Percentiles rank a stretch among this genome's conserved stretches.
These are phyloP conservation scores for Brassica balearica DNA, from an alignment of 441 rosid genomes.

Conservation along the genomic window DNA sequence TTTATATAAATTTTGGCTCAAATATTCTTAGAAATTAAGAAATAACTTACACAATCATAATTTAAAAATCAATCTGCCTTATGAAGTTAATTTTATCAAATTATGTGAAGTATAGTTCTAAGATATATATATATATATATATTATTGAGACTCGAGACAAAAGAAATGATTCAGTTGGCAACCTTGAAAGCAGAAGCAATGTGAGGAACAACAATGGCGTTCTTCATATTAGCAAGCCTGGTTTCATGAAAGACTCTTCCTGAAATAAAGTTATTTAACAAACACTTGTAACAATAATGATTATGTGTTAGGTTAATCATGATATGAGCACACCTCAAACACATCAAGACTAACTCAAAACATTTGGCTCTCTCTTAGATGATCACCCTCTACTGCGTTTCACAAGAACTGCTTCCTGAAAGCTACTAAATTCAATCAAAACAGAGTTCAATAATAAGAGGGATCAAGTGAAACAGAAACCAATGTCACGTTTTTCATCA, in stretches of 20 bases:
- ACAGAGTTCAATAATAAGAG: constrained; percentile 9
- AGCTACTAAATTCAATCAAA: not conserved
- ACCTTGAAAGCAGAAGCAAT: constrained; percentile 99
- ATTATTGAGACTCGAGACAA: not conserved
- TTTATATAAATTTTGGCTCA: too few species aligned
- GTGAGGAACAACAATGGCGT: constrained; percentile 88
- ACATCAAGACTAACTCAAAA: constrained; percentile 45
- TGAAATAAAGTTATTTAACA: constrained; percentile 21
- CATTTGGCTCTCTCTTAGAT: constrained; percentile 85
- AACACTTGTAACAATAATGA: too few species aligned
- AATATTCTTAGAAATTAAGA: too few species aligned
- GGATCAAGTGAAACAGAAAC: not conserved
- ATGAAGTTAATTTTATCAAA: too few species aligned
- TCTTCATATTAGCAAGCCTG: constrained; percentile 88
- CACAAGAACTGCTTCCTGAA: constrained; percentile 87
- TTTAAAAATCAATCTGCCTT: too few species aligned
- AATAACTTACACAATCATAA: too few species aligned
- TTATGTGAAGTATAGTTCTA: too few species aligned
- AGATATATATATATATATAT: too few species aligned
- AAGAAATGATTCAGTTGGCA: constrained; percentile 12
- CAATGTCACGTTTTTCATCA: constrained; percentile 75
- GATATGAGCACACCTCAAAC: constrained; percentile 46
- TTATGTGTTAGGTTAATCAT: too few species aligned
- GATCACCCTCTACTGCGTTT: constrained; percentile 97
- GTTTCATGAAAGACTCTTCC: constrained; percentile 97